Base-by-base conservation (phyloP, 2,329 filamentous ascomycete genomes). In the Fusarium sublunatum region DNA sequence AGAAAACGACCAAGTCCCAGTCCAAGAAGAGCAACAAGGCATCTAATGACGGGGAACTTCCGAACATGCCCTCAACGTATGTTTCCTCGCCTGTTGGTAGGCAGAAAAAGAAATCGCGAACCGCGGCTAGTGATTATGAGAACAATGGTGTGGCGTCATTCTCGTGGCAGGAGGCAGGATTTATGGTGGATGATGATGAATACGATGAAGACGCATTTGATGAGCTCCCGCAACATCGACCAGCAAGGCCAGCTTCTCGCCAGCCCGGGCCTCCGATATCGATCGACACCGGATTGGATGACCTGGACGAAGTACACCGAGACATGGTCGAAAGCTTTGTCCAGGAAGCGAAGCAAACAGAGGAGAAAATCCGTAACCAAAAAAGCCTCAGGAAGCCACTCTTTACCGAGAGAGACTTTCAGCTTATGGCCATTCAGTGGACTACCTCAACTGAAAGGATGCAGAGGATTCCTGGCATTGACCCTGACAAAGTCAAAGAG, bases 351-450 rank as follows among this genome's bases (percentile, higher is more conserved):
- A 87, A 85, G 68, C 75, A 76, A 19, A 52, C 86, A 13, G 86
- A 89, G 66, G 85, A 88, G 67, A 78, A 81, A 2, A 79, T 93
- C 24, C 84, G 89, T 67, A 85, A 86, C 61, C 79, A 80, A 24
- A 85, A 85, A 46, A 79, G 80, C 5, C 75, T 90, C 29, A 82
- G 85, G 8, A 79, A 81, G 22, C 82, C 84, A 5, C 78, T 89
- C 1, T 95, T 95, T 72, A 88, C 86, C 0, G 88, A 92, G 58
- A 82, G 81, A 22, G 82, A 91, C 12, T 82, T 93, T 46, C 86
- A 88, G 32, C 84, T 89, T 65, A 93, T 95, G 89, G 88, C 86
- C 11, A 86, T 92, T 45, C 76, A 81, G 31, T 90, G 90, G 81
- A 91, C 90, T 1, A 81, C 79, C 7, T 86, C 81, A 8, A 69